A percentile compares a stretch with the other conserved stretches of the same genome.
Evolutionary conservation across 2,329 filamentous ascomycete species (phyloP).

Genomic region (Westerdykella sp.): DNA sequence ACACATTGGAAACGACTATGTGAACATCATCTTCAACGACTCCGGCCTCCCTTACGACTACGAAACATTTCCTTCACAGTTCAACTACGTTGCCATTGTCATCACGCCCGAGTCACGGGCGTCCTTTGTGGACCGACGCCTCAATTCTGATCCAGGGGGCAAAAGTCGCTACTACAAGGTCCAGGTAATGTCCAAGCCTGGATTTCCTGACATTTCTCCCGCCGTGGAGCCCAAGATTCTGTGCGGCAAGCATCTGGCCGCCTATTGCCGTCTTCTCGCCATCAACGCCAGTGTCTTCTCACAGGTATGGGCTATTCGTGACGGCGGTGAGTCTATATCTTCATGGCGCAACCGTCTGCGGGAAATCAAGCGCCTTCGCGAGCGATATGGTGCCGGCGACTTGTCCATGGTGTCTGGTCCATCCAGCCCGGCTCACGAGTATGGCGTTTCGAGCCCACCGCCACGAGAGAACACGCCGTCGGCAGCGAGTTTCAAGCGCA

Average conservation of each 20-base stretch:
- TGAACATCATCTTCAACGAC: conserved; percentile 97
- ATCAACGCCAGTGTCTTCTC: conserved; percentile 93
- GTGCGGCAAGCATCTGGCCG: conserved; percentile 71
- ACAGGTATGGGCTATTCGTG: conserved; percentile 74
- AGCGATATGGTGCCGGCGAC: conserved; percentile 40
- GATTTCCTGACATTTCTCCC: conserved; percentile 86
- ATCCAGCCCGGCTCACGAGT: conserved; percentile 18
- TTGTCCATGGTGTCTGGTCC: conserved; percentile 11
- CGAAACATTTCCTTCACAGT: conserved; percentile 86
- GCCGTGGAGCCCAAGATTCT: conserved; percentile 86
- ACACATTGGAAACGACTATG: conserved; percentile 95
- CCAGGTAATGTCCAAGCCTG: conserved; percentile 78
- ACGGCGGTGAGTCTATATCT: conserved; percentile 75
- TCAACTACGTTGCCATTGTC: conserved; percentile 96
- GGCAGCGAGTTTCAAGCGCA: conserved; percentile 26
- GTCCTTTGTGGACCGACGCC: conserved; percentile 58
- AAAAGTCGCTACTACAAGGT: conserved; percentile 71
- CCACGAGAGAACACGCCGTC: conserved; percentile 23
- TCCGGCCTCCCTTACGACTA: conserved; percentile 85
- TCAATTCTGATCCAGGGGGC: conserved; percentile 39
- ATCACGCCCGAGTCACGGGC: conserved; percentile 80
- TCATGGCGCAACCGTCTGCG: conserved; percentile 83
- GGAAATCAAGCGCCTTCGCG: conserved; percentile 75
- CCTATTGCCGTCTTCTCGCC: conserved; percentile 80
- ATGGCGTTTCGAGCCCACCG: conserved; percentile 20